Evolutionary conservation across 129 eudicot genomes (phyloP).

Genomic region (Artemisia tridentata): DNA sequence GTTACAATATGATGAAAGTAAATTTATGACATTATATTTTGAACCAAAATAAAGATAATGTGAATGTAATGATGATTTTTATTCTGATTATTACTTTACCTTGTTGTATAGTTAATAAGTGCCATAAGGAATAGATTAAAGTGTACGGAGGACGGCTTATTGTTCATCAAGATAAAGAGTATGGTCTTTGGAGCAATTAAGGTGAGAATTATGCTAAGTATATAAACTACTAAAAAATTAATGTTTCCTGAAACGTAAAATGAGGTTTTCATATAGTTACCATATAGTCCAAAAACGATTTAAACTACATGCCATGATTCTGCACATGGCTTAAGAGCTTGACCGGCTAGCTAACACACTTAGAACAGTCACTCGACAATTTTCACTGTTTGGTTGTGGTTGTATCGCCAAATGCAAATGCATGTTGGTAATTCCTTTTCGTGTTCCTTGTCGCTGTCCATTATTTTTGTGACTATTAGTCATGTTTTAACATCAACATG

Average conservation of each 20-base stretch:
- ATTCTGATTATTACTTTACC: background rate
- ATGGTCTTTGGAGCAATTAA: slow-evolving; percentile 75
- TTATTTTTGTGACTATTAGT: background rate
- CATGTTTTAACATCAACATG: background rate
- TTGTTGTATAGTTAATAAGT: background rate
- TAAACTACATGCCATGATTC: slow-evolving; percentile 3
- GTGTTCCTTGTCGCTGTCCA: background rate
- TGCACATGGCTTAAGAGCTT: slow-evolving; percentile 9
- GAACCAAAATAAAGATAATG: background rate
- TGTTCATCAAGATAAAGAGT: slow-evolving; percentile 46
- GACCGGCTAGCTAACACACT: background rate
- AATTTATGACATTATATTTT: background rate
- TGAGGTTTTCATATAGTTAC: background rate
- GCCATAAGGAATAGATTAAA: background rate
- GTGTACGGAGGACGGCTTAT: slow-evolving; percentile 34
- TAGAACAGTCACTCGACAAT: background rate
- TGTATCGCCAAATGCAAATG: slow-evolving; percentile 11
- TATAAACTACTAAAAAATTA: background rate
- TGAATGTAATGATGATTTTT: too few species aligned
- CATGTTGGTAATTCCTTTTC: background rate
- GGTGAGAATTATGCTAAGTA: slow-evolving; percentile 42
- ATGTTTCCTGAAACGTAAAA: slow-evolving; percentile 10
- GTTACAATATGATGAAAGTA: slow-evolving; percentile 10
- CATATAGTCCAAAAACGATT: background rate
- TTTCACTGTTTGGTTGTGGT: background rate